These are phyloP conservation scores for Chrysoporthe deuterocubensis DNA, from an alignment of 2,329 filamentous ascomycete species.

Conservation along the genomic window DNA sequence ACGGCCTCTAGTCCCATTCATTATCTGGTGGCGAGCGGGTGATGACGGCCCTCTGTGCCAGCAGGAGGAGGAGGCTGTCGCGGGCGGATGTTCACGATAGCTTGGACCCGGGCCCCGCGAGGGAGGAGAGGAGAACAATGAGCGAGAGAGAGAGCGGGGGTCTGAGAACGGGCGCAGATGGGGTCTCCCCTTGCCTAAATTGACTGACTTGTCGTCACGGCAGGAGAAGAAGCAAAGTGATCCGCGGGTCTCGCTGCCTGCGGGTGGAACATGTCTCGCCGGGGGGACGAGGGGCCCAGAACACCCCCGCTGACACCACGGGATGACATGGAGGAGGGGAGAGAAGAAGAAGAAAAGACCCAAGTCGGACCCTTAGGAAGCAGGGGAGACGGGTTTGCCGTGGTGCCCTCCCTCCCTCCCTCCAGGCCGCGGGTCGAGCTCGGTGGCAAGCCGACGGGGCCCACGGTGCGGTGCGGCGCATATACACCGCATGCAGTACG, in stretches of 20 bases:
- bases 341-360: neutral
- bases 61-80: too few relatives aligned
- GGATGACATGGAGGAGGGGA: neutral
- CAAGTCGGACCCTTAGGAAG: neutral
- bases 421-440: neutral
- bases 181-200: neutral
- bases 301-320: neutral
- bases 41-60: too few relatives aligned
- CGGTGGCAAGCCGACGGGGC: neutral
- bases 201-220: neutral
- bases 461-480: neutral
- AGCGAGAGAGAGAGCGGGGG: too few relatives aligned
- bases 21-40: too few relatives aligned
- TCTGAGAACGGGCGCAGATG: too few relatives aligned
- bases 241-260: neutral
- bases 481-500: slow-evolving; percentile 8
- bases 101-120: neutral
- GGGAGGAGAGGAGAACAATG: too few relatives aligned
- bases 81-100: neutral
- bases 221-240: slow-evolving; percentile 1
- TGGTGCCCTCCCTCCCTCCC: neutral
- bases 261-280: slow-evolving; percentile 3
- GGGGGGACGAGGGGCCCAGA: neutral
- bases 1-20: too few relatives aligned
- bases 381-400: neutral